Base-by-base conservation (phyloP, 192 early-diverging fungal species). In the Coemansia reversa region DNA sequence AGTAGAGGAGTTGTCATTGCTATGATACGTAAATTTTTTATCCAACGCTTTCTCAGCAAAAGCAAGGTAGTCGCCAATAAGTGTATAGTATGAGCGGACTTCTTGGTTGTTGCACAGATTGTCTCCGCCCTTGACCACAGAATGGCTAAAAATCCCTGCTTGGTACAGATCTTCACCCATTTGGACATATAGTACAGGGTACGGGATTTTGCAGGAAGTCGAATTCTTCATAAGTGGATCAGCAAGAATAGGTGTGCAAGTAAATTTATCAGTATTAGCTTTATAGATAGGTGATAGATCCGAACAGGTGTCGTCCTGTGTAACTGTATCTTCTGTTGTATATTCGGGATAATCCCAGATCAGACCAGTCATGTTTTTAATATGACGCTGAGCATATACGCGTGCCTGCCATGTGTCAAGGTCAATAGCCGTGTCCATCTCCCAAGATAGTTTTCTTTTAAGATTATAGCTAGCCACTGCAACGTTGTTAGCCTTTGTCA, bases 401-500 rank as follows among this genome's bases (percentile, higher is more conserved):
- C 58, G 2, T 55, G 30, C 8, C n/a, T n/a, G n/a, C n/a, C n/a
- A n/a, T 28, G 35, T 7, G n/a, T 62, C 45, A 47, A 52, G 28
- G 58, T 60, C 3, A 28, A n/a, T 0, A 27, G 42, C 30, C 66
- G 35, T 5, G 51, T 57, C 11, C 54, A 55, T 19, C 69, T 75
- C 18, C 39, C 54, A 49, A 55, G 42, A 4, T 29, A 42, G 57
- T 58, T 55, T 22, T 18, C 22, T 50, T 6, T 28, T 28, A 8
- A 51, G 58, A 51, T 58, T 55, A 27, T 66, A 76, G 39, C 50
- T 50, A 14, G 70, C 53, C 1, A 70, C 58, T 4, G 76, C 76
- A 39, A 79, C 67, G 42, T 79, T 79, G 64, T 74, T 74, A 56
- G 64, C 60, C 16, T 64, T 60, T 5, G 63, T 63, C 0, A 14